phyloP scores from a whole-genome alignment of 2,329 filamentous ascomycete genomes.

The Colletotrichum camelliae region DNA sequence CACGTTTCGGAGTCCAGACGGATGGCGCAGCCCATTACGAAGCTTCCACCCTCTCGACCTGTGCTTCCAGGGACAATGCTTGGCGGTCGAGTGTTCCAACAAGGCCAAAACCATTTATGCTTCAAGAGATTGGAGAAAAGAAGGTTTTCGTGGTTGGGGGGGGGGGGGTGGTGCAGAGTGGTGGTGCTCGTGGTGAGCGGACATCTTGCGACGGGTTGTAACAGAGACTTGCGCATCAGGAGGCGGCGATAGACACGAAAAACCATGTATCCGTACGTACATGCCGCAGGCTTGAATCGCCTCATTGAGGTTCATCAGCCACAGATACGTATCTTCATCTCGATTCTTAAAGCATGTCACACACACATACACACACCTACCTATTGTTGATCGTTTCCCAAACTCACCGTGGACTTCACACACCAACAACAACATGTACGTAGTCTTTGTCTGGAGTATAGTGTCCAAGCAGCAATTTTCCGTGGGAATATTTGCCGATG shows the following conservation, averaged over 20 bases:
- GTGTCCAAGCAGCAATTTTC: background rate
- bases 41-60: background rate
- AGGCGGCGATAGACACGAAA: background rate
- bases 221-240: background rate
- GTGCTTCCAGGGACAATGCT: constrained; percentile 1
- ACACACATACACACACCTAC: background rate
- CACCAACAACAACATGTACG: background rate
- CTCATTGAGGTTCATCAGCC: background rate
- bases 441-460: background rate
- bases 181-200: background rate
- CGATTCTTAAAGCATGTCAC: background rate
- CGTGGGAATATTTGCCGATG: background rate
- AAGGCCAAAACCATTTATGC: constrained; percentile 13
- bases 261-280: background rate
- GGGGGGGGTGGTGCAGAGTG: background rate
- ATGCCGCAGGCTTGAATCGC: background rate
- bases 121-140: constrained; percentile 13
- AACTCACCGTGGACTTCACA: background rate
- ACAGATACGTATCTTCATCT: background rate
- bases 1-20: constrained; percentile 15
- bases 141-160: background rate
- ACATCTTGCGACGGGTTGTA: background rate
- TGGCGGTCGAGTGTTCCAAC: background rate
- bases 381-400: background rate
- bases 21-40: constrained; percentile 17